A percentile compares a stretch with the other conserved stretches of the same genome.
Conservation (phyloP, 73 alveolate species). For the Stentor roeselii region DNA sequence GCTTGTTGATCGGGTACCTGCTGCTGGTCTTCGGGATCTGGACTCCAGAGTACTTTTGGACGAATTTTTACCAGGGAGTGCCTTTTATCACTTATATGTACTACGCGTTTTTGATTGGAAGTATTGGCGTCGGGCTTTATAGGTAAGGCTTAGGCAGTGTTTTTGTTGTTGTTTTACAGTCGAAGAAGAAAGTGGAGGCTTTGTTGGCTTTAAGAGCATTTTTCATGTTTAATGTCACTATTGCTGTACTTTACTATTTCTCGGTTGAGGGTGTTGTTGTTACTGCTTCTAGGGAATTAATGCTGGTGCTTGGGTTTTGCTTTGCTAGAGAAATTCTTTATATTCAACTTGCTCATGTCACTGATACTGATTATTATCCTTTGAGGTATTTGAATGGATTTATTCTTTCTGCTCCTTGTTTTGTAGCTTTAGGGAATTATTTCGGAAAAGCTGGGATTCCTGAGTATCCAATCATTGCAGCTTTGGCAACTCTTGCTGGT, state of each 20-base stretch:
- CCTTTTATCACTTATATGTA: slow-evolving; percentile 26
- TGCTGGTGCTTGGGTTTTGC: not conserved
- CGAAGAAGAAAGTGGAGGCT: not conserved
- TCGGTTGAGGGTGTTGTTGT: not conserved
- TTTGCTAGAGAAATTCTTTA: not conserved
- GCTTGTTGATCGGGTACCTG: not conserved
- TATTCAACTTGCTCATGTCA: not conserved
- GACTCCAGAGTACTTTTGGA: not conserved
- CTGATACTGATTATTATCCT: not conserved
- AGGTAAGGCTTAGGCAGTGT: not conserved
- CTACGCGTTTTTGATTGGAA: slow-evolving; percentile 32
- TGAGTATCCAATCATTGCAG: no score
- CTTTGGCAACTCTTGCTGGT: not conserved
- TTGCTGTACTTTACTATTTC: not conserved
- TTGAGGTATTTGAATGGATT: no score
- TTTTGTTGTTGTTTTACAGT: not conserved
- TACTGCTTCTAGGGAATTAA: not conserved
- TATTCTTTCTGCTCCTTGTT: no score
- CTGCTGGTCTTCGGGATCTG: not conserved
- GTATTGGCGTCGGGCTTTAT: not conserved
- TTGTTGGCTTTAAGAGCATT: not conserved
- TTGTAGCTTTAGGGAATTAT: no score
- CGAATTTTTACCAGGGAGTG: slow-evolving; percentile 45
- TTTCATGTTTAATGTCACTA: not conserved
- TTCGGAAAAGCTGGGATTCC: no score